These are phyloP conservation scores for Rosa chinensis DNA, from an alignment of 306 rosid species.

Conservation along the genomic window DNA sequence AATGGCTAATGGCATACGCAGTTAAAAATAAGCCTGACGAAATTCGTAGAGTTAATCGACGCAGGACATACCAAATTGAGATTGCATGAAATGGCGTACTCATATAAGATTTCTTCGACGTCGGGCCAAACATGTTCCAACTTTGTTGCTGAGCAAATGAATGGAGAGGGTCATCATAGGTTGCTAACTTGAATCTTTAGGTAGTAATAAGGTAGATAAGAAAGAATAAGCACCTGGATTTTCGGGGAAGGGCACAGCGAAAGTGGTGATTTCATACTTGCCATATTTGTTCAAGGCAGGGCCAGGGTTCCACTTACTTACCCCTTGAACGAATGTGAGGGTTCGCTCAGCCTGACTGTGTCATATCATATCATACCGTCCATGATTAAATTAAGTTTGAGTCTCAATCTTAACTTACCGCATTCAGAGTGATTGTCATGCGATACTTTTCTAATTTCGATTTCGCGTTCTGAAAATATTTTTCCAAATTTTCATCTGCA, in stretches of 20 bases:
- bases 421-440: not conserved
- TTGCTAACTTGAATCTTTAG: too few species aligned
- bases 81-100: not conserved
- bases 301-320: not conserved
- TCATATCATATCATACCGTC: too few species aligned
- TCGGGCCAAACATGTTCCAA: not conserved
- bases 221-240: not conserved
- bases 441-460: not conserved
- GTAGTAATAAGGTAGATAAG: too few species aligned
- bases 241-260: too few species aligned
- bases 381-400: too few species aligned
- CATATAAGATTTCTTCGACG: not conserved
- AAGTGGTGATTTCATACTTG: not conserved
- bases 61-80: not conserved
- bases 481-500: not conserved
- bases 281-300: not conserved
- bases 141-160: not conserved
- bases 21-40: not conserved
- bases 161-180: too few species aligned
- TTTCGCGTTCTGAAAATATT: not conserved
- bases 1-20: not conserved
- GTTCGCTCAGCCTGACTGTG: not conserved
- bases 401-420: not conserved
- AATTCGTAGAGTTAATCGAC: not conserved
- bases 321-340: not conserved